Conservation (phyloP, 495 filamentous ascomycete species). For the Penicillium ochrochloron region DNA sequence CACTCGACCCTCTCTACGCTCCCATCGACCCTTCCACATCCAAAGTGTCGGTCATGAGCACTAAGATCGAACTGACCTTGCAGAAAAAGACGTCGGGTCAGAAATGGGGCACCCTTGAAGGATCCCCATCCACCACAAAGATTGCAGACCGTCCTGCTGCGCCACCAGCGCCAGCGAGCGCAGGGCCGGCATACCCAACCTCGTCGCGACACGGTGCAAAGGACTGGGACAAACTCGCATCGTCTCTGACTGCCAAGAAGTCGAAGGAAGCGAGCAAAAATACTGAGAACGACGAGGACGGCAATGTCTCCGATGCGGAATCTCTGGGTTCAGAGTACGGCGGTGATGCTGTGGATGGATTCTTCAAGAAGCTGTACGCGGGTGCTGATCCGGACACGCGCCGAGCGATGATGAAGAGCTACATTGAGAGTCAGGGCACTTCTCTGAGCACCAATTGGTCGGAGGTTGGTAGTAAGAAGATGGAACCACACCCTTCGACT, state of each 20-base stretch:
- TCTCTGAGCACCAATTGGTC: slow-evolving; percentile 91
- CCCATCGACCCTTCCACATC: slow-evolving; percentile 64
- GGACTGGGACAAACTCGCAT: slow-evolving; percentile 86
- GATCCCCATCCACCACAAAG: slow-evolving; percentile 39
- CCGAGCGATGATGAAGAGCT: slow-evolving; percentile 98
- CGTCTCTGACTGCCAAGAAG: slow-evolving; percentile 56
- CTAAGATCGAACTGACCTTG: slow-evolving; percentile 84
- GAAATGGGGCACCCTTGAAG: slow-evolving; percentile 80
- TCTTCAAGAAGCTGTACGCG: slow-evolving; percentile 92
- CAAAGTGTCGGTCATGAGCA: slow-evolving; percentile 66
- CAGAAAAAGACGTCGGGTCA: slow-evolving; percentile 66
- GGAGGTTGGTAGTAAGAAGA: slow-evolving; percentile 74
- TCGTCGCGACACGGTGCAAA: slow-evolving; percentile 84
- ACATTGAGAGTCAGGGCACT: slow-evolving; percentile 89
- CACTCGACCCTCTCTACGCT: slow-evolving; percentile 72
- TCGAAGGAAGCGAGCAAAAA: slow-evolving; percentile 27
- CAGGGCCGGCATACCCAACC: slow-evolving; percentile 77
- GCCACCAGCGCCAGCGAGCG: slow-evolving; percentile 25
- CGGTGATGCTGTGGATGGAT: slow-evolving; percentile 74
- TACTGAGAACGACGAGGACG: slow-evolving; percentile 31
- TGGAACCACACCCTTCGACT: slow-evolving; percentile 71
- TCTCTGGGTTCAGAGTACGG: slow-evolving; percentile 63
- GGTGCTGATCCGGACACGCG: slow-evolving; percentile 77
- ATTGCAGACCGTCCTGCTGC: slow-evolving; percentile 35
- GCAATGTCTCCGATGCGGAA: slow-evolving; percentile 46